Evolutionary conservation across 352 stramenopile genomes (phyloP), one percentile per base, ranked within the genome.

Genomic region (Pythium guiyangense): DNA sequence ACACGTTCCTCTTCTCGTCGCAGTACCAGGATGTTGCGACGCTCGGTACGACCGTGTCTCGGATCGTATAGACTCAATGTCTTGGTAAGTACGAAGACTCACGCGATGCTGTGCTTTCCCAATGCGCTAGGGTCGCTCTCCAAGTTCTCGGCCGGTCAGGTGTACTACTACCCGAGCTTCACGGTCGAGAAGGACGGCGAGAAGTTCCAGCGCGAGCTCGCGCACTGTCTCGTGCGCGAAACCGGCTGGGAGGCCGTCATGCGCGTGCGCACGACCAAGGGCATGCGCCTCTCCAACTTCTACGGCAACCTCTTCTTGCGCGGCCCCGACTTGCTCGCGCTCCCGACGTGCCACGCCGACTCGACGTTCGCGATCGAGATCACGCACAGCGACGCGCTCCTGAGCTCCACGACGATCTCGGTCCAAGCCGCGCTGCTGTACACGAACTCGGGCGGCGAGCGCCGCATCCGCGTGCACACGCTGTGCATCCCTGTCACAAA

Each of bases 241-340:
- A 99, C 96, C 39, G 87, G 79, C 9, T 97, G 91, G 67, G 97
- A 99, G 70, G 90, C 92, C 6, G 97, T 99, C 29, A 98, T 99
- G 85, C 88, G 97, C 57, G 95, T 99, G 63, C 93, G 97, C 46
- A 98, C 90, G 65, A 99, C 96, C 17, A 95, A 98, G 70, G 96
- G 96, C 61, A 97, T 99, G 86, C 88, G 94, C n/a, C 89, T 99
- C 47, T 86, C 84, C 29, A 98, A 98, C 66, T 99, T 99, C 69
- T 98, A 99, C 72, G 97, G 97, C 64, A 99, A 99, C 68, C 98
- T 98, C 63, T 98, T 97, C 68, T 88, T 99, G 67, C 91, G 97
- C 29, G 97, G 96, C 22, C 96, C 93, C 3, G 97, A 99, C 71
- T 79, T 99, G 0, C 71, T 99, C 57, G 95, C 97, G 17, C 73